phyloP scores from a whole-genome alignment of 2,329 filamentous ascomycete species.

The Xylariales sp. region DNA sequence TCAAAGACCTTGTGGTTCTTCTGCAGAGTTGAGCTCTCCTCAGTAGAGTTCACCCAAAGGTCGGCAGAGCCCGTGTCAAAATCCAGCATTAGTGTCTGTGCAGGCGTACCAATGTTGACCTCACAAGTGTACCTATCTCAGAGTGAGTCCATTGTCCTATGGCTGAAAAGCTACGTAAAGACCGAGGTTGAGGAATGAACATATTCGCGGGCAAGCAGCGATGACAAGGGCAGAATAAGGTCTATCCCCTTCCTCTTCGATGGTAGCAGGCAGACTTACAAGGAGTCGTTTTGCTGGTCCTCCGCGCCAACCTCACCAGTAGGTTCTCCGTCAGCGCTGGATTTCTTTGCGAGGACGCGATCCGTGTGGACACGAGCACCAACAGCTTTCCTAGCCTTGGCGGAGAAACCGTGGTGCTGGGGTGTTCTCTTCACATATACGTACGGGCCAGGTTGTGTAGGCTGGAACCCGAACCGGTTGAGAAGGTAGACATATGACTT shows the following conservation, averaged over 20 bases:
- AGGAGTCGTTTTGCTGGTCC: slow-evolving; percentile 63
- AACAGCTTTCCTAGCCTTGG: slow-evolving; percentile 35
- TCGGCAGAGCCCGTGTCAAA: slow-evolving; percentile 71
- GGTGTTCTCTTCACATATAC: slow-evolving; percentile 42
- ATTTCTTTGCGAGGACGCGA: slow-evolving; percentile 45
- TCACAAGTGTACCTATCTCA: slow-evolving; percentile 51
- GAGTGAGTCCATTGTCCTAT: too few species aligned
- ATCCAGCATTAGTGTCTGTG: slow-evolving; percentile 57
- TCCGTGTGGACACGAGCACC: slow-evolving; percentile 44
- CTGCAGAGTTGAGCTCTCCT: slow-evolving; percentile 32
- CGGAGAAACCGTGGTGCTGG: slow-evolving; percentile 39
- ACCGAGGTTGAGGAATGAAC: too few species aligned
- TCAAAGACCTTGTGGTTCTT: slow-evolving; percentile 53
- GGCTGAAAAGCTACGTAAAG: too few species aligned
- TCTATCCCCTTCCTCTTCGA: too few species aligned
- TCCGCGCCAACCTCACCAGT: slow-evolving; percentile 51
- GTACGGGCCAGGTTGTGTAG: slow-evolving; percentile 61
- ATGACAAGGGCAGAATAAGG: too few species aligned
- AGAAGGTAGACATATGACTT: slow-evolving; percentile 61
- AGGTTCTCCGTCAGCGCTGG: slow-evolving; percentile 24
- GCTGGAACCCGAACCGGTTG: slow-evolving; percentile 58
- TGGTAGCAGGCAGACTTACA: slow-evolving; percentile 19
- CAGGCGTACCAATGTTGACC: slow-evolving; percentile 60
- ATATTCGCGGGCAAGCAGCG: too few species aligned
- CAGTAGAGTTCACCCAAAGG: slow-evolving; percentile 61